phyloP scores from a whole-genome alignment of 139 green algal species.

The Chlorella sp. region DNA sequence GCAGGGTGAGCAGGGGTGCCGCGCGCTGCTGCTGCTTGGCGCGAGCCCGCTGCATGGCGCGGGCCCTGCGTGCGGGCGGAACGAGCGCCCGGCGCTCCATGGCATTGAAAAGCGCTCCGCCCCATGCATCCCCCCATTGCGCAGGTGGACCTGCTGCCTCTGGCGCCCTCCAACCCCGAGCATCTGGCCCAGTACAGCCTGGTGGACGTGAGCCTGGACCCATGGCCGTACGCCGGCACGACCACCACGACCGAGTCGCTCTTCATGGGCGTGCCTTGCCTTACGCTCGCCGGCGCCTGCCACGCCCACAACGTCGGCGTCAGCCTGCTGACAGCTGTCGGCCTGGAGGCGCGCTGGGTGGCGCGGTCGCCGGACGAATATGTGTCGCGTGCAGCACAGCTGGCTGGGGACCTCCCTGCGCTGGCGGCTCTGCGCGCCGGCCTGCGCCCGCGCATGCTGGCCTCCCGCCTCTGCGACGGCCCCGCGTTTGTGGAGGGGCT shows the following conservation, averaged over 20 bases:
- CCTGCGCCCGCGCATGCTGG: constrained; percentile 81
- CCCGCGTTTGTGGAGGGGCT: constrained; percentile 29
- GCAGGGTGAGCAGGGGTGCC: constrained; percentile 25
- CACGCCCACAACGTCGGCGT: constrained; percentile 97
- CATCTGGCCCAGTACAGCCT: constrained; percentile 84
- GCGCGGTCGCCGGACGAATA: constrained; percentile 79
- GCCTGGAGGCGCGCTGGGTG: constrained; percentile 78
- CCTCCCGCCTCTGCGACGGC: background rate
- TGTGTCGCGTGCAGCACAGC: constrained; percentile 45
- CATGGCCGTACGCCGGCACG: constrained; percentile 97
- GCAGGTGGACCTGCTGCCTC: constrained; percentile 87
- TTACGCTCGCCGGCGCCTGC: constrained; percentile 85
- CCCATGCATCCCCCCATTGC: too few relatives aligned
- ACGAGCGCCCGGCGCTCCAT: too few relatives aligned
- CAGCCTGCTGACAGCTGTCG: constrained; percentile 81
- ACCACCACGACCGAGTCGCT: constrained; percentile 96
- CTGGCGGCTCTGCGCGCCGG: constrained; percentile 64
- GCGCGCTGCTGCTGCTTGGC: too few relatives aligned
- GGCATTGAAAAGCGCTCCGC: too few relatives aligned
- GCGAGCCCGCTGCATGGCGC: too few relatives aligned
- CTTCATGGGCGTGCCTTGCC: constrained; percentile 92
- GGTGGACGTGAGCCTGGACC: constrained; percentile 92
- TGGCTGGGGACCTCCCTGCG: constrained; percentile 40
- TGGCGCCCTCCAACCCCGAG: constrained; percentile 72
- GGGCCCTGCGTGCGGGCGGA: too few relatives aligned